Conservation (phyloP, 2,329 filamentous ascomycete species). For the Fusarium armeniacum region DNA sequence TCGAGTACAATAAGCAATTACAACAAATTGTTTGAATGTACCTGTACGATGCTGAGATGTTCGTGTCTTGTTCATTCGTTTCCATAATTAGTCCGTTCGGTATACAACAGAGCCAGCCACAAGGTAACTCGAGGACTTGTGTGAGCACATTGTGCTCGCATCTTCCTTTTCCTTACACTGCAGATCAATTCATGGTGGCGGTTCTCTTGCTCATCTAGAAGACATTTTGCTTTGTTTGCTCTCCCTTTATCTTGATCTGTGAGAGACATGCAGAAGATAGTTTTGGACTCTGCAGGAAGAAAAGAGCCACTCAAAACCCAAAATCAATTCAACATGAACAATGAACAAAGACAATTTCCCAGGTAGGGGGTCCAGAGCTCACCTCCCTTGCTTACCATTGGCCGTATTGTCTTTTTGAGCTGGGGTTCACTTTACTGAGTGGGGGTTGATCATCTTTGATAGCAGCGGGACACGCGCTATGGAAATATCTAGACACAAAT, state of each 20-base stretch:
- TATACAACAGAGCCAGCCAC: background rate
- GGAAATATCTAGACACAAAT: slow-evolving; percentile 3
- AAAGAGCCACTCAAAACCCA: slow-evolving; percentile 3
- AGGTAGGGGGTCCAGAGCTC: slow-evolving; percentile 37
- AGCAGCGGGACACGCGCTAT: slow-evolving; percentile 18
- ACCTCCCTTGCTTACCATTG: slow-evolving; percentile 32
- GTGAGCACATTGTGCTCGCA: background rate
- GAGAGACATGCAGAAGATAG: slow-evolving; percentile 3
- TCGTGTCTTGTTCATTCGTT: slow-evolving; percentile 15
- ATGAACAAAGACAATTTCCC: slow-evolving; percentile 48
- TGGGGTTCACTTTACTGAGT: slow-evolving; percentile 21
- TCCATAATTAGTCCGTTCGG: slow-evolving; percentile 21
- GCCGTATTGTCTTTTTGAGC: slow-evolving; percentile 21
- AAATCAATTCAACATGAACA: slow-evolving; percentile 26
- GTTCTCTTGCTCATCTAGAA: slow-evolving; percentile 14
- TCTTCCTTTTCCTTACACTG: slow-evolving; percentile 3
- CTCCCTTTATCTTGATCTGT: slow-evolving; percentile 5
- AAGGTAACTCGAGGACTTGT: background rate
- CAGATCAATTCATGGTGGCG: background rate
- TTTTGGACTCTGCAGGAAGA: slow-evolving; percentile 2
- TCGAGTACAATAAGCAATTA: slow-evolving; percentile 1
- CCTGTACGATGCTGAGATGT: slow-evolving; percentile 6
- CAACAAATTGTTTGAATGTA: background rate
- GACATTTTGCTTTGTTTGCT: slow-evolving; percentile 28
- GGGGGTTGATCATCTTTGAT: slow-evolving; percentile 28